Conservation (phyloP, 2,329 filamentous ascomycete genomes). For the Ambrosiella cleistominuta region DNA sequence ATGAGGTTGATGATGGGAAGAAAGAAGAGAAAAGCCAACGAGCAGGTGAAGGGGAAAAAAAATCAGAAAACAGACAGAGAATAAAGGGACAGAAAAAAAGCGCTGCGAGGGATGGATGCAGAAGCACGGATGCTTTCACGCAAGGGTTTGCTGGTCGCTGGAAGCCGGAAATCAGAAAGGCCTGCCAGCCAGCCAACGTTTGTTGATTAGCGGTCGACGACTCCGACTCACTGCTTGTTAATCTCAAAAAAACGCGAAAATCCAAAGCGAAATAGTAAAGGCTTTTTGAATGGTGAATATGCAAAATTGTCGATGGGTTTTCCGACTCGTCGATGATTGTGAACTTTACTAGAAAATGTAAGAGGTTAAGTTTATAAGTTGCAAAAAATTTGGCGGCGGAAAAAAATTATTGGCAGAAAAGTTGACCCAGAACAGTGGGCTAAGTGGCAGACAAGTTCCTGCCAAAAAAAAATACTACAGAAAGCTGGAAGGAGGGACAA, state of each 20-base stretch:
- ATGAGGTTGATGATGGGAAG: constrained; percentile 1
- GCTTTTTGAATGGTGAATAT: too few relatives aligned
- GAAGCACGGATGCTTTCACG: constrained; percentile 11
- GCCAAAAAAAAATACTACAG: background rate
- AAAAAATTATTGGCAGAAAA: too few relatives aligned
- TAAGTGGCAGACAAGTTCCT: background rate
- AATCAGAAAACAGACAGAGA: constrained; percentile 3
- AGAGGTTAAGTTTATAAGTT: too few relatives aligned
- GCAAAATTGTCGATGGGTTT: too few relatives aligned
- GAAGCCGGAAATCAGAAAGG: background rate
- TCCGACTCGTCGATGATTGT: too few relatives aligned
- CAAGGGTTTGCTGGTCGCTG: constrained; percentile 6
- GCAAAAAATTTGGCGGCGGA: too few relatives aligned
- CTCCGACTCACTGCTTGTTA: background rate
- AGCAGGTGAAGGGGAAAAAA: constrained; percentile 1
- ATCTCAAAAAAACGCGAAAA: background rate
- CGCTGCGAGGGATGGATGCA: constrained; percentile 1
- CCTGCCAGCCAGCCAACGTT: background rate
- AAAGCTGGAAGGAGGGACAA: background rate
- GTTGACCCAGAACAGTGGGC: background rate
- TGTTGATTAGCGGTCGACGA: background rate
- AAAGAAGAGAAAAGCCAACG: background rate
- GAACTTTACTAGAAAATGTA: too few relatives aligned
- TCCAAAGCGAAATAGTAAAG: background rate
- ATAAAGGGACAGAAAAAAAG: constrained; percentile 7